Base-by-base conservation (phyloP, 768 basidiomycete genomes). In the Termitomyces sp. region DNA sequence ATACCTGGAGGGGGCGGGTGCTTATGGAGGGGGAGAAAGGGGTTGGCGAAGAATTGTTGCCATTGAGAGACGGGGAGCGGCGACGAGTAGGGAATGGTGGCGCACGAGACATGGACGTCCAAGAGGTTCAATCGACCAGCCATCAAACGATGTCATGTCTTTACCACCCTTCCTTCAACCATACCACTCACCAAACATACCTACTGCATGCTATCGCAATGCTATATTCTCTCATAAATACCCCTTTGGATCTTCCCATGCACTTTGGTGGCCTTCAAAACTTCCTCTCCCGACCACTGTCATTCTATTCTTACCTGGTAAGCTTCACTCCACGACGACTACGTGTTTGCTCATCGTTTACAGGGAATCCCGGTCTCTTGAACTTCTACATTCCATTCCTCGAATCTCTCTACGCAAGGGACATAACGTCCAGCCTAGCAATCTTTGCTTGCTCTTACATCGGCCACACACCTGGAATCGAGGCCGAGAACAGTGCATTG, bases 301-400 rank as follows among this genome's bases (percentile, higher is more conserved):
- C 16, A 57, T 83, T 18, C 60, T 82, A 8, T 82, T 84, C 66
- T 77, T 82, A 48, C 82, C 82, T 61, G 81, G 81, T 76, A 36
- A 37, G 18, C 42, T 6, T n/a, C 34, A 41, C 31, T 18, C 12
- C 26, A 48, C 18, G 5, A 5, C 26, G 4, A 2, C 16, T 53
- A 12, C 29, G 14, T 46, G 13, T 22, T 22, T 7, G n/a, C n/a
- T 32, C 14, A 37, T 34, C 16, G 41, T 26, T 36, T 3, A 20
- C 62, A 81, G 78, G 79, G 7, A 82, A 82, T 60, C 79, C 79
- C 18, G 90, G 90, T 7, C 71, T 90, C 16, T 59, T 86, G 32
- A 76, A 79, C 46, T 90, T 91, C 69, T 92, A 92, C 62, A 72
- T 72, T 1, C 79, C 80, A 2, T 92, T 90, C 65, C 76, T 92